Conservation (phyloP, 371 early-diverging fungal genomes). For the Mucor sp. region DNA sequence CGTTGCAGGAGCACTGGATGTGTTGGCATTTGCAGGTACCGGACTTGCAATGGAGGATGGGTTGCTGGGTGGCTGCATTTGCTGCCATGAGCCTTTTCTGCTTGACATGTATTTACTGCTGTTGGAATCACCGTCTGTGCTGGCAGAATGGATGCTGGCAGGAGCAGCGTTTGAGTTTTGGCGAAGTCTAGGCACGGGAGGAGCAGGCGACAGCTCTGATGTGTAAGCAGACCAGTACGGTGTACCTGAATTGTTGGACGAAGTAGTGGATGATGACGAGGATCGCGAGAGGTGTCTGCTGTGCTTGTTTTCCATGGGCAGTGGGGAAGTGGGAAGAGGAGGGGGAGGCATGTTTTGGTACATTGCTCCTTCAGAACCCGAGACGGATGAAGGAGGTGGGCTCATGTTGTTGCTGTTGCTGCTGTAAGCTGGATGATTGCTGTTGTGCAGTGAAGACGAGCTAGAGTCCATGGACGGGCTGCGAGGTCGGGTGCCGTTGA, state of each 20-base stretch:
- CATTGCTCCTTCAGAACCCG: slow-evolving; percentile 6
- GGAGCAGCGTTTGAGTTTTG: slow-evolving; percentile 26
- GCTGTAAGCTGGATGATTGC: neutral
- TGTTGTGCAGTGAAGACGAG: slow-evolving; percentile 3
- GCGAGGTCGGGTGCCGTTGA: slow-evolving; percentile 19
- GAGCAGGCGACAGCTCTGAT: slow-evolving; percentile 15
- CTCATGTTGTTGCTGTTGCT: slow-evolving; percentile 26
- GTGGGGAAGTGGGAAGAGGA: slow-evolving; percentile 11
- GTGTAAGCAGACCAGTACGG: slow-evolving; percentile 8
- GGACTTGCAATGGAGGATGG: neutral
- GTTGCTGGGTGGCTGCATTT: slow-evolving; percentile 12
- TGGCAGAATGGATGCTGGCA: slow-evolving; percentile 21
- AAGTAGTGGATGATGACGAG: slow-evolving; percentile 20
- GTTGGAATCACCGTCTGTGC: slow-evolving; percentile 20
- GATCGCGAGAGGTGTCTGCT: slow-evolving; percentile 20
- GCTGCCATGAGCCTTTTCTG: slow-evolving; percentile 29
- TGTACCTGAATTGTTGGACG: slow-evolving; percentile 15
- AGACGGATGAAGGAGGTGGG: slow-evolving; percentile 31
- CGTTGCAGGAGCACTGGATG: slow-evolving; percentile 3
- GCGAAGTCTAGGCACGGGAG: slow-evolving; percentile 20
- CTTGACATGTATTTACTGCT: neutral
- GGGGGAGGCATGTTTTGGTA: slow-evolving; percentile 11
- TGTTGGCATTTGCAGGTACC: neutral
- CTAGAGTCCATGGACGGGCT: slow-evolving; percentile 34
- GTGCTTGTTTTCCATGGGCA: neutral